These are phyloP conservation scores for Rhizopogon vinicolor DNA, from an alignment of 768 basidiomycete genomes.

Conservation along the genomic window DNA sequence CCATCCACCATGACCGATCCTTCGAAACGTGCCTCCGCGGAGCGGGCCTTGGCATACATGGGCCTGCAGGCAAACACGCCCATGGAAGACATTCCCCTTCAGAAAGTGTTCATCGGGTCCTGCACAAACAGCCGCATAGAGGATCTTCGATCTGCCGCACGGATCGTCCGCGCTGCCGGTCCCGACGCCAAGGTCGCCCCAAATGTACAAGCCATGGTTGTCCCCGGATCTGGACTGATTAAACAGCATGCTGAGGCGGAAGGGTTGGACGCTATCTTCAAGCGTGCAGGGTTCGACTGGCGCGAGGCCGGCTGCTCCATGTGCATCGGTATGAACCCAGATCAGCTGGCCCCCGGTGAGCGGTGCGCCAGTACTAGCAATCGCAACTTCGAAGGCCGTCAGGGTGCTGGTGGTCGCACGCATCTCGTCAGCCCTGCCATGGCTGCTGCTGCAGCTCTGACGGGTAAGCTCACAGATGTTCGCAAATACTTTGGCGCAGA, in stretches of 20 bases:
- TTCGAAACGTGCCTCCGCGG: constrained; percentile 61
- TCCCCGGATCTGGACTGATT: constrained; percentile 87
- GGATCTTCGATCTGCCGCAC: constrained; percentile 83
- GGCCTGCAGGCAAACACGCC: constrained; percentile 72
- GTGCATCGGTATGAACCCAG: constrained; percentile 96
- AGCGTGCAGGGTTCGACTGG: constrained; percentile 92
- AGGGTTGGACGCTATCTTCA: constrained; percentile 82
- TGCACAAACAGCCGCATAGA: constrained; percentile 95
- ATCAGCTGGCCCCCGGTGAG: constrained; percentile 77
- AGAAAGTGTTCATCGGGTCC: constrained; percentile 93
- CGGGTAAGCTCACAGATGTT: constrained; percentile 81
- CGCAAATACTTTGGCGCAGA: constrained; percentile 60
- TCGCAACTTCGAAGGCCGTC: constrained; percentile 89
- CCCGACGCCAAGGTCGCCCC: constrained; percentile 69
- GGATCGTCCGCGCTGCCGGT: constrained; percentile 70
- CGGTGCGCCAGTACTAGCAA: constrained; percentile 92
- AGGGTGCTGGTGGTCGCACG: constrained; percentile 84
- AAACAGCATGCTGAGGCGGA: constrained; percentile 91
- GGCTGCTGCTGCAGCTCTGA: constrained; percentile 89
- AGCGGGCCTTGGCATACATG: constrained; percentile 83
- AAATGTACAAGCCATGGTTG: constrained; percentile 82
- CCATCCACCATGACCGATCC: constrained; percentile 63
- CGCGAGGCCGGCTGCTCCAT: constrained; percentile 94
- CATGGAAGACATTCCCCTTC: constrained; percentile 75
- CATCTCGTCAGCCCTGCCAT: constrained; percentile 89